phyloP scores from a whole-genome alignment of 805 yeast species.

The Candida parachauliodes region DNA sequence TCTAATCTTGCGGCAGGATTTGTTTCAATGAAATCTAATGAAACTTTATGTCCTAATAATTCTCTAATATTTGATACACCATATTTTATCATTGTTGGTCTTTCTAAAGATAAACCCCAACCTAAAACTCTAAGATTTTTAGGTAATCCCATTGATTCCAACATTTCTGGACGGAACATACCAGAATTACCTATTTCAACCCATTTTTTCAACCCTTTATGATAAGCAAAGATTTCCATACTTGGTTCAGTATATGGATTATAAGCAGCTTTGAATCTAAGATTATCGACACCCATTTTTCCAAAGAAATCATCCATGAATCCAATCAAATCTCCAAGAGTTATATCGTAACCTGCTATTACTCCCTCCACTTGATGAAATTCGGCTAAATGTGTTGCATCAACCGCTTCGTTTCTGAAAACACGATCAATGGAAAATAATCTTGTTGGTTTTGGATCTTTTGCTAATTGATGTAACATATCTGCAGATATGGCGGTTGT shows the following conservation, averaged over 20 bases:
- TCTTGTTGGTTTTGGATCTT: conserved; percentile 85
- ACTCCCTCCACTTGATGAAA: conserved; percentile 99
- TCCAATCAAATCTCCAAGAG: conserved; percentile 94
- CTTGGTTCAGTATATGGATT: conserved; percentile 99
- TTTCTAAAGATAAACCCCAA: conserved; percentile 94
- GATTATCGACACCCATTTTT: conserved; percentile 94
- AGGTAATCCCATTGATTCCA: conserved; percentile 97
- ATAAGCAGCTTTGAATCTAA: conserved; percentile 97
- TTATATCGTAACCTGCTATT: conserved; percentile 90
- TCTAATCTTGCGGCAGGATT: conserved; percentile 98
- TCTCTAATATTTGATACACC: conserved; percentile 95
- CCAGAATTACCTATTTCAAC: conserved; percentile 99
- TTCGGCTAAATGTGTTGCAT: conserved; percentile 98
- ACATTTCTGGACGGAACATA: conserved; percentile 99
- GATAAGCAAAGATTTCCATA: conserved; percentile 96
- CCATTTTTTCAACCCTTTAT: conserved; percentile 91
- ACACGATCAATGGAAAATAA: conserved; percentile 96
- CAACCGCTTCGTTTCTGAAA: conserved; percentile 99
- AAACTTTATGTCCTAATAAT: conserved; percentile 93
- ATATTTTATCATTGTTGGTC: conserved; percentile 99
- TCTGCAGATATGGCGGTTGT: conserved; percentile 91
- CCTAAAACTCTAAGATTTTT: conserved; percentile 91
- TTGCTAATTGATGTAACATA: conserved; percentile 83
- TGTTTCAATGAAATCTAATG: conserved; percentile 87
- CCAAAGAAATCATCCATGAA: conserved; percentile 97